Percentiles rank a stretch among this genome's conserved stretches.
Evolutionary conservation across 805 yeast species (phyloP).

Genomic region (Diddensiella transvaalensis): DNA sequence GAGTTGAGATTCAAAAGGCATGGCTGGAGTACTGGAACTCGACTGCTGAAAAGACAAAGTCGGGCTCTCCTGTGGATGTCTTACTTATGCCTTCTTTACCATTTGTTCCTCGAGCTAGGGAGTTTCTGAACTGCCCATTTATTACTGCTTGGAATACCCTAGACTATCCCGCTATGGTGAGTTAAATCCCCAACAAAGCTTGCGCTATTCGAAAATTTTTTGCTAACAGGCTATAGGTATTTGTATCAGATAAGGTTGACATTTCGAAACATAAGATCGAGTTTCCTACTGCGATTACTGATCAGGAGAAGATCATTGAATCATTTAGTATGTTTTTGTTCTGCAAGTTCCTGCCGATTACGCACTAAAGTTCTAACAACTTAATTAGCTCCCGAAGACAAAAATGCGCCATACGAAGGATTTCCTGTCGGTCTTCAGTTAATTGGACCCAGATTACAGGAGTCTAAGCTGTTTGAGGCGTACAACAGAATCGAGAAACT

Average conservation of each 20-base stretch:
- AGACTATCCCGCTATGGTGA: constrained; percentile 22
- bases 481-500: constrained; percentile 2
- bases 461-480: constrained; percentile 41
- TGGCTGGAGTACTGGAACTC: constrained; percentile 44
- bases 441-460: constrained; percentile 54
- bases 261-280: constrained; percentile 40
- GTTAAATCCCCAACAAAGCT: background rate
- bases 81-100: constrained; percentile 45
- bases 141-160: constrained; percentile 19
- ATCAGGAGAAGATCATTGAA: constrained; percentile 4
- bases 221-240: no score
- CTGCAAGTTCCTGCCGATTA: background rate
- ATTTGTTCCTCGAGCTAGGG: constrained; percentile 28
- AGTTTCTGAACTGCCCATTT: constrained; percentile 8
- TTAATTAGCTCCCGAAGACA: background rate
- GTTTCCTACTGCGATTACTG: constrained; percentile 12
- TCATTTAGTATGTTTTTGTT: background rate
- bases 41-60: constrained; percentile 34
- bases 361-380: constrained; percentile 1
- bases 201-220: no score
- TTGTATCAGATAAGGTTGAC: constrained; percentile 29
- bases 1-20: constrained; percentile 31
- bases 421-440: constrained; percentile 58
- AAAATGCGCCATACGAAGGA: constrained; percentile 36
- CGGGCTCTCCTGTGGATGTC: constrained; percentile 46